Evolutionary conservation across 495 filamentous ascomycete species (phyloP).

Genomic region (Clohesyomyces aquaticus): DNA sequence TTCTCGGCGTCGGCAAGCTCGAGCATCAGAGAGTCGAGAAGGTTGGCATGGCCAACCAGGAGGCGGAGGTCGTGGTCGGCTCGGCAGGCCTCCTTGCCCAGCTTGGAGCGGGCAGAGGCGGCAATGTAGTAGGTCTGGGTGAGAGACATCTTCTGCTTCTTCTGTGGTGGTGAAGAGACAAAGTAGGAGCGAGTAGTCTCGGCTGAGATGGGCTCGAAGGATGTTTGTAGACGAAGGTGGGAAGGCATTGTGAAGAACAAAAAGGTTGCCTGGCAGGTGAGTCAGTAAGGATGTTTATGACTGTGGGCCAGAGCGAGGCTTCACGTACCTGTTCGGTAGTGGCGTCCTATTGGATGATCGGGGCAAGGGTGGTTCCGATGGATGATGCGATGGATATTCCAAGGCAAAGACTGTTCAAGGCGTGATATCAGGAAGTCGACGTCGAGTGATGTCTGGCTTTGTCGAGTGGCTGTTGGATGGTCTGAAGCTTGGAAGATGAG

Average conservation of each 20-base stretch:
- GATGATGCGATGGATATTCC: slow-evolving; percentile 1
- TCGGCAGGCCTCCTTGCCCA: slow-evolving; percentile 83
- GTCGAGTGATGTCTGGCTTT: neutral
- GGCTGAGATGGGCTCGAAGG: slow-evolving; percentile 43
- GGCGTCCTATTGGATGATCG: slow-evolving; percentile 31
- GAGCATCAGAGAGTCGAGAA: slow-evolving; percentile 94
- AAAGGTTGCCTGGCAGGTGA: slow-evolving; percentile 38
- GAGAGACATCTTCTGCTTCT: slow-evolving; percentile 84
- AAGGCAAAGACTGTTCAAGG: too few species aligned
- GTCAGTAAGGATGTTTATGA: slow-evolving; percentile 37
- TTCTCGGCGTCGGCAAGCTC: slow-evolving; percentile 92
- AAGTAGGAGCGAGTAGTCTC: slow-evolving; percentile 39
- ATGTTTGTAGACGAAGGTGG: slow-evolving; percentile 39
- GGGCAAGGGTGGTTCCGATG: slow-evolving; percentile 25
- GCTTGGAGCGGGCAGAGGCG: slow-evolving; percentile 93
- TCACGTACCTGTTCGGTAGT: neutral
- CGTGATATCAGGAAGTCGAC: neutral
- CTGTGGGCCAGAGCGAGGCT: slow-evolving; percentile 17
- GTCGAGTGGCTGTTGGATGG: neutral
- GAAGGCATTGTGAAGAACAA: slow-evolving; percentile 39
- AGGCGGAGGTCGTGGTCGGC: slow-evolving; percentile 92
- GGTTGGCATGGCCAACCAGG: slow-evolving; percentile 95
- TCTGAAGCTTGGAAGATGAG: neutral
- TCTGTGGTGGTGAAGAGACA: slow-evolving; percentile 47
- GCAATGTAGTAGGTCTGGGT: slow-evolving; percentile 98